Percentiles rank a stretch among this genome's conserved stretches.
These are phyloP conservation scores for Forsythia suspensa DNA, from an alignment of 257 asterid species.

Conservation along the genomic window DNA sequence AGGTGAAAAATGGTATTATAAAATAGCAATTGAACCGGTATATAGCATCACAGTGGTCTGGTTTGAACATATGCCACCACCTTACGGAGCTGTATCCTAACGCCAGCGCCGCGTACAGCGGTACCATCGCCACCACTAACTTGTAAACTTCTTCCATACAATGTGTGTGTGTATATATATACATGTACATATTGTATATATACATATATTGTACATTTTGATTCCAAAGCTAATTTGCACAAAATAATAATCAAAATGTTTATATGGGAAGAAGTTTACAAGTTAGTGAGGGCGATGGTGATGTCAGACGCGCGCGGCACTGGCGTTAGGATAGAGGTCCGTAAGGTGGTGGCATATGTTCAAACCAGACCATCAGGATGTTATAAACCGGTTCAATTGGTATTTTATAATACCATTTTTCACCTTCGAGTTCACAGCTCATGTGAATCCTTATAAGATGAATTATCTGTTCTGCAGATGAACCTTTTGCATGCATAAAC, in stretches of 20 bases:
- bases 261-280: conserved; percentile 47
- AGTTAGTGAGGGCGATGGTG: conserved; percentile 52
- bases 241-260: conserved; percentile 33
- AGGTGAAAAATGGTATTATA: conserved; percentile 71
- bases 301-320: conserved; percentile 59
- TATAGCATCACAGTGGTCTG: conserved; percentile 71
- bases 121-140: conserved; percentile 55
- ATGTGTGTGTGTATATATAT: too few relatives aligned
- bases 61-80: conserved; percentile 72
- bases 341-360: conserved; percentile 72
- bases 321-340: conserved; percentile 61
- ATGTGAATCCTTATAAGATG: conserved; percentile 63
- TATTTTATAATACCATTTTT: conserved; percentile 72
- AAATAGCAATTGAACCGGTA: conserved; percentile 67
- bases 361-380: conserved; percentile 50
- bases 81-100: conserved; percentile 65
- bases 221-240: background rate
- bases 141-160: conserved; percentile 49
- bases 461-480: conserved; percentile 59
- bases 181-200: too few relatives aligned
- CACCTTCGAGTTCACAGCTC: conserved; percentile 55
- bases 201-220: too few relatives aligned
- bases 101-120: conserved; percentile 52
- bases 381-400: conserved; percentile 64
- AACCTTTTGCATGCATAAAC: too few relatives aligned